Evolutionary conservation across 148 eudicot species (phyloP).

Genomic region (Chenopodium suecicum): DNA sequence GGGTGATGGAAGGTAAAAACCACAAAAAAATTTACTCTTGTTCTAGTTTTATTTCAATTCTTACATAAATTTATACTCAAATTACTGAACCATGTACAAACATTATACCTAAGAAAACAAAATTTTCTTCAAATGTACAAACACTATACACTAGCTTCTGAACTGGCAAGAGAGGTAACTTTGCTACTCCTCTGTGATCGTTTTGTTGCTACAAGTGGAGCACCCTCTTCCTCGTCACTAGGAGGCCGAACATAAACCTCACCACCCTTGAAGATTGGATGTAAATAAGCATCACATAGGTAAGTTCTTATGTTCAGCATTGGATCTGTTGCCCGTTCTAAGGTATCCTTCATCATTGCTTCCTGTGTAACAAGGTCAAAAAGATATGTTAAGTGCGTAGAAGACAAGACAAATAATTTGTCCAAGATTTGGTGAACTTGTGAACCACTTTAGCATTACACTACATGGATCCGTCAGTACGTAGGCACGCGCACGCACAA

Average conservation of each 20-base stretch:
- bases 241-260: conserved; percentile 34
- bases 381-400: background rate
- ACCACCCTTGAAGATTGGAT: conserved; percentile 70
- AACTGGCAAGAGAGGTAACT: conserved; percentile 42
- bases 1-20: too few species aligned
- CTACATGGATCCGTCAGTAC: too few species aligned
- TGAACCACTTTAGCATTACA: too few species aligned
- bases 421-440: too few species aligned
- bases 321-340: conserved; percentile 87
- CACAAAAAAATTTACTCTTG: background rate
- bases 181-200: conserved; percentile 61
- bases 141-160: conserved; percentile 29
- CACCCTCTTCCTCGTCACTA: conserved; percentile 65
- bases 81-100: background rate
- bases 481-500: too few species aligned
- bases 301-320: conserved; percentile 68
- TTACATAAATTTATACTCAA: too few species aligned
- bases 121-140: background rate
- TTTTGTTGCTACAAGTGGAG: conserved; percentile 68
- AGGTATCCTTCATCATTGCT: conserved; percentile 85
- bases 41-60: background rate
- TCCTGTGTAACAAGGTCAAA: conserved; percentile 51
- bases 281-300: conserved; percentile 74
- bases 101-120: background rate
- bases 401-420: too few species aligned